phyloP scores from a whole-genome alignment of 768 basidiomycete genomes.

The Terana coerulea region DNA sequence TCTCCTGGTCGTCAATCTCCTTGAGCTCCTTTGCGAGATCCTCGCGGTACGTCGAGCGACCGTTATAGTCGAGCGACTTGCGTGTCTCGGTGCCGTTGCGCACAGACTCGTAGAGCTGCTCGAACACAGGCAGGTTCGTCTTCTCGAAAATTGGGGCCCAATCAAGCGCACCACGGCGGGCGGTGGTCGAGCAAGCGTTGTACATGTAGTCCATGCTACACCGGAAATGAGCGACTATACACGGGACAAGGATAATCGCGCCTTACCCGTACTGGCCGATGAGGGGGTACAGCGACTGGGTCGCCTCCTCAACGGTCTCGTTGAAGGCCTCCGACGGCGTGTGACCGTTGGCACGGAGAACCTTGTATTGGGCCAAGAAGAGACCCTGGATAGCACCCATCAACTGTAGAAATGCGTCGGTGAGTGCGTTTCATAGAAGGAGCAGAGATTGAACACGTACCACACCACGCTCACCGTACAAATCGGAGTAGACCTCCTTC shows the following conservation, averaged over 20 bases:
- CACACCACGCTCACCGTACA: slow-evolving; percentile 99
- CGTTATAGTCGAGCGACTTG: slow-evolving; percentile 95
- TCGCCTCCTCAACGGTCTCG: slow-evolving; percentile 99
- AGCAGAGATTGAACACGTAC: slow-evolving; percentile 48
- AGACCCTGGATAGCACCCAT: slow-evolving; percentile 99
- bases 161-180: slow-evolving; percentile 97
- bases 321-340: slow-evolving; percentile 98
- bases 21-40: slow-evolving; percentile 90
- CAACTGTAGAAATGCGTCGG: slow-evolving; percentile 45
- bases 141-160: slow-evolving; percentile 98
- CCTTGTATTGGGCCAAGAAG: slow-evolving; percentile 98
- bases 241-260: neutral
- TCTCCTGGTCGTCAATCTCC: slow-evolving; percentile 97
- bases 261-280: slow-evolving; percentile 90
- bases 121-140: slow-evolving; percentile 92
- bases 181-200: slow-evolving; percentile 98
- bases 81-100: slow-evolving; percentile 95
- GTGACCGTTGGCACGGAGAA: slow-evolving; percentile 95
- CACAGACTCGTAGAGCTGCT: slow-evolving; percentile 92
- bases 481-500: slow-evolving; percentile 99
- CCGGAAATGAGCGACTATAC: neutral
- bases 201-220: slow-evolving; percentile 98
- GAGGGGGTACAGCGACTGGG: slow-evolving; percentile 95
- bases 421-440: neutral
- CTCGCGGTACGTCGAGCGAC: slow-evolving; percentile 85